Conservation (phyloP, 2,329 filamentous ascomycete genomes). For the Chaetomium strumarium region DNA sequence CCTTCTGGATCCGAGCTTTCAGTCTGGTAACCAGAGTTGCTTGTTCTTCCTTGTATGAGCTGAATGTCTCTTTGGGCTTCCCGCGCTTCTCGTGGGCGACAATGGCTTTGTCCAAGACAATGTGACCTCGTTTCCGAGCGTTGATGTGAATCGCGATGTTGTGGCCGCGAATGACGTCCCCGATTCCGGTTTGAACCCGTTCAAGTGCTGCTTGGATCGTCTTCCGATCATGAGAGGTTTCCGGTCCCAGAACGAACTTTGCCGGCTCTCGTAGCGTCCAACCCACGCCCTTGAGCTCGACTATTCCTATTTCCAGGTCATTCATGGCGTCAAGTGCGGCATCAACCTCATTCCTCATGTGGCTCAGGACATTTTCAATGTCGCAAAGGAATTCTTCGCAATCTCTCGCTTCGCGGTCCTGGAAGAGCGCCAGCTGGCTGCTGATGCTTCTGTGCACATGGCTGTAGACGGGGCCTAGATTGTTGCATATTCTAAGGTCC, state of each 20-base stretch:
- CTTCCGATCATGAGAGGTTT: conserved; percentile 38
- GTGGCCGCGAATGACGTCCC: conserved; percentile 42
- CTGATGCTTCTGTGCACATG: conserved; percentile 39
- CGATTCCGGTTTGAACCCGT: conserved; percentile 45
- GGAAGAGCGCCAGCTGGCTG: conserved; percentile 42
- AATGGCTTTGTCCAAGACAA: conserved; percentile 45
- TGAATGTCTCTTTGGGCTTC: conserved; percentile 29
- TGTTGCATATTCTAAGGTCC: conserved; percentile 43
- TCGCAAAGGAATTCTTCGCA: conserved; percentile 40
- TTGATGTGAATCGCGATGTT: conserved; percentile 43
- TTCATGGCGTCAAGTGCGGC: conserved; percentile 36
- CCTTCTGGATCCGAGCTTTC: conserved; percentile 40
- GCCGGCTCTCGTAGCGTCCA: conserved; percentile 45
- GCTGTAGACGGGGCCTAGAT: conserved; percentile 42
- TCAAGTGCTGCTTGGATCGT: conserved; percentile 45
- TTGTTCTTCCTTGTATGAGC: conserved; percentile 33
- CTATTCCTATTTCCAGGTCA: conserved; percentile 44
- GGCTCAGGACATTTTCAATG: conserved; percentile 34
- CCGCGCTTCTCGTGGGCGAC: conserved; percentile 34
- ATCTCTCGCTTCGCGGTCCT: conserved; percentile 36
- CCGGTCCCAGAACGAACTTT: conserved; percentile 38
- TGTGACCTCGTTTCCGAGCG: conserved; percentile 47
- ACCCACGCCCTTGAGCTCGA: conserved; percentile 40
- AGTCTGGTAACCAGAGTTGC: conserved; percentile 37
- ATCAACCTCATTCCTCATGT: conserved; percentile 38